Conservation (phyloP, 352 stramenopile genomes). For the Pelagophyceae sp. region DNA sequence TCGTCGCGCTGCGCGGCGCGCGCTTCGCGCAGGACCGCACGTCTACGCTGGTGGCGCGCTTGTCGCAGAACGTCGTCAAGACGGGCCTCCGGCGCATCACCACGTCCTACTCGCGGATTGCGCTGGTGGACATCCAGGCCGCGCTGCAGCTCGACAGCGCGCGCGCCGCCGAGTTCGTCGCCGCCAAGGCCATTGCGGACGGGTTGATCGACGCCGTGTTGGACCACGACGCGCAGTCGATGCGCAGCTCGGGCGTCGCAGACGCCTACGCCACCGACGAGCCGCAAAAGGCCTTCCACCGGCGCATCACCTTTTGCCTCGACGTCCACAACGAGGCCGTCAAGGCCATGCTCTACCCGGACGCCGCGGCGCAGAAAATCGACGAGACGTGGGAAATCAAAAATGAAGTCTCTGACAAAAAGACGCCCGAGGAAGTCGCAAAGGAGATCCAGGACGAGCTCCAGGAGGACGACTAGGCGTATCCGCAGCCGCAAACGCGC, state of each 20-base stretch:
- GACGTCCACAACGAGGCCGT: slow-evolving; percentile 97
- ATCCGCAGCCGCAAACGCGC: too few relatives aligned
- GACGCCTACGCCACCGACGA: slow-evolving; percentile 85
- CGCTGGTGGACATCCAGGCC: slow-evolving; percentile 78
- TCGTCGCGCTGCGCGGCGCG: slow-evolving; percentile 68
- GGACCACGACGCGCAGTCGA: slow-evolving; percentile 84
- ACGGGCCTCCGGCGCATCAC: slow-evolving; percentile 66
- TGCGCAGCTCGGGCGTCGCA: slow-evolving; percentile 67
- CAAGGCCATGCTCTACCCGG: slow-evolving; percentile 89
- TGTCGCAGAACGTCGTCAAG: slow-evolving; percentile 97
- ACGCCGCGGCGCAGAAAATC: slow-evolving; percentile 92
- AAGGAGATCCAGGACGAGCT: slow-evolving; percentile 95
- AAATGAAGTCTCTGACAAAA: slow-evolving; percentile 71
- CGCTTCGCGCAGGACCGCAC: slow-evolving; percentile 83
- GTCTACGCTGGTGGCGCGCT: slow-evolving; percentile 85
- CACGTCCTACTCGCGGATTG: slow-evolving; percentile 62
- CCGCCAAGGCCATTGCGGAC: slow-evolving; percentile 93
- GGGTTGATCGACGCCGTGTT: slow-evolving; percentile 96
- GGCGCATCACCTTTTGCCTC: slow-evolving; percentile 93
- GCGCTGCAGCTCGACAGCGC: slow-evolving; percentile 82
- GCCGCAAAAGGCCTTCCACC: slow-evolving; percentile 85
- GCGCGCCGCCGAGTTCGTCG: slow-evolving; percentile 90
- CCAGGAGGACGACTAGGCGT: slow-evolving; percentile 77
- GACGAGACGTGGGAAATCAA: slow-evolving; percentile 93
- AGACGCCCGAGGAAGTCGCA: slow-evolving; percentile 76